A percentile compares a stretch with the other conserved stretches of the same genome.
Conservation (phyloP, 1,139 yeast species). For the Insectozyma bohioensis region DNA sequence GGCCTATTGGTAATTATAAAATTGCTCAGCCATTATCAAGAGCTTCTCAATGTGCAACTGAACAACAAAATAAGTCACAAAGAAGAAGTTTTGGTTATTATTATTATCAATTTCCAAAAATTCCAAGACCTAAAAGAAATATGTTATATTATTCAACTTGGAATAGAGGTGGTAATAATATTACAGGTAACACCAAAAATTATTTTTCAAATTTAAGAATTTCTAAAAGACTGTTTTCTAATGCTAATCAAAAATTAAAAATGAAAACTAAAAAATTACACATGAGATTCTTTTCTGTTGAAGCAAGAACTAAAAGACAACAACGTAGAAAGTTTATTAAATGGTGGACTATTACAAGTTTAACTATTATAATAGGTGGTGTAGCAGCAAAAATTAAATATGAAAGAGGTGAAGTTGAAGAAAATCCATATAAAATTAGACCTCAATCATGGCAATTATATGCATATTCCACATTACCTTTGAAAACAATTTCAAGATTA, state of each 20-base stretch:
- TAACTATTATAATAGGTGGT: constrained; percentile 64
- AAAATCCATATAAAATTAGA: constrained; percentile 47
- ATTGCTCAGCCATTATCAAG: constrained; percentile 46
- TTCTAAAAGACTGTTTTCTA: constrained; percentile 36
- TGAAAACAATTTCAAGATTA: constrained; percentile 84
- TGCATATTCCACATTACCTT: constrained; percentile 86
- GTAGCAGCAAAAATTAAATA: constrained; percentile 55
- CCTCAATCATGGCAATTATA: constrained; percentile 86
- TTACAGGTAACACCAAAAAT: constrained; percentile 2
- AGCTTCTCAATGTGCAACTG: constrained; percentile 36
- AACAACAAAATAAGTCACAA: constrained; percentile 17
- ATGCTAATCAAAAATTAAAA: constrained; percentile 38
- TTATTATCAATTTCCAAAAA: constrained; percentile 54
- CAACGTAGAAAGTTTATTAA: constrained; percentile 54
- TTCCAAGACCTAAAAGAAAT: constrained; percentile 65
- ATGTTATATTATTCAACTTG: constrained; percentile 54
- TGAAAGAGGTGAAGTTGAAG: constrained; percentile 36
- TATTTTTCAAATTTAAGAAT: constrained; percentile 15
- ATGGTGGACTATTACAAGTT: constrained; percentile 71
- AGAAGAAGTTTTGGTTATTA: constrained; percentile 24
- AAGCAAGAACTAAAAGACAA: constrained; percentile 42
- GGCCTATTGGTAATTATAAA: constrained; percentile 33
- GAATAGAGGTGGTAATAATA: constrained; percentile 20
- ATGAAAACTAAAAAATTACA: constrained; percentile 38
- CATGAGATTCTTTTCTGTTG: constrained; percentile 44